phyloP scores from a whole-genome alignment of 306 rosid genomes.

The Boehmeria nivea region DNA sequence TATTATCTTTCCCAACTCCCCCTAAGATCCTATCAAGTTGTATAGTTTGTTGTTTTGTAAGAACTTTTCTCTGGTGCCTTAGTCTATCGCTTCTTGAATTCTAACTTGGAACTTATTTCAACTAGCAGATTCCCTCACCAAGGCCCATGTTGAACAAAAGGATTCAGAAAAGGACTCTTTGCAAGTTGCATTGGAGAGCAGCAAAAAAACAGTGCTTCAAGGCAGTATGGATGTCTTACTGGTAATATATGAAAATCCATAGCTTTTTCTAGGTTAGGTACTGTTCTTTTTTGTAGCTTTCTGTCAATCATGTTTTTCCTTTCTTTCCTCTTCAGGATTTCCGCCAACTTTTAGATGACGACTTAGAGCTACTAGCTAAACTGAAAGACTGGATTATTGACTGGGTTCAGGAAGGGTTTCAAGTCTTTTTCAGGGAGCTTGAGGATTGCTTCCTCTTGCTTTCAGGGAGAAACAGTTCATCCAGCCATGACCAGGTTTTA shows the following conservation, averaged over 20 bases:
- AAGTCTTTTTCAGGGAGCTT: conserved; percentile 68
- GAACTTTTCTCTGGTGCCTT: no score
- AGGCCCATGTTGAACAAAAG: conserved; percentile 47
- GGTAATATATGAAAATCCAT: conserved; percentile 30
- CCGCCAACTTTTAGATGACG: conserved; percentile 61
- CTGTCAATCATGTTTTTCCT: neutral
- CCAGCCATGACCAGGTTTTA: conserved; percentile 52
- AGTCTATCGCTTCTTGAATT: no score
- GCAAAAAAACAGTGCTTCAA: conserved; percentile 72
- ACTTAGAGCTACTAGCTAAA: conserved; percentile 50
- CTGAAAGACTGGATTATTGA: conserved; percentile 55
- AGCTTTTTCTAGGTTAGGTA: neutral
- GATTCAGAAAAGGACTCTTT: conserved; percentile 57
- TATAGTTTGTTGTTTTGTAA: no score
- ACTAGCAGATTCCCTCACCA: conserved; percentile 63
- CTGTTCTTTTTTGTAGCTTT: conserved; percentile 12
- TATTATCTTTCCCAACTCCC: no score
- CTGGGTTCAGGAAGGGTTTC: conserved; percentile 96
- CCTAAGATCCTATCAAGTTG: no score
- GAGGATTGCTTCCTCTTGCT: conserved; percentile 58
- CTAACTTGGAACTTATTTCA: conserved; percentile 29
- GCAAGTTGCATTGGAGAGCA: conserved; percentile 60
- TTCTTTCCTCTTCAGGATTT: conserved; percentile 51
- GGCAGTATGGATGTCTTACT: conserved; percentile 68
- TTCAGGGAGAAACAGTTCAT: conserved; percentile 55